Evolutionary conservation across 2,329 filamentous ascomycete genomes (phyloP).

Genomic region (Neurospora sp.): DNA sequence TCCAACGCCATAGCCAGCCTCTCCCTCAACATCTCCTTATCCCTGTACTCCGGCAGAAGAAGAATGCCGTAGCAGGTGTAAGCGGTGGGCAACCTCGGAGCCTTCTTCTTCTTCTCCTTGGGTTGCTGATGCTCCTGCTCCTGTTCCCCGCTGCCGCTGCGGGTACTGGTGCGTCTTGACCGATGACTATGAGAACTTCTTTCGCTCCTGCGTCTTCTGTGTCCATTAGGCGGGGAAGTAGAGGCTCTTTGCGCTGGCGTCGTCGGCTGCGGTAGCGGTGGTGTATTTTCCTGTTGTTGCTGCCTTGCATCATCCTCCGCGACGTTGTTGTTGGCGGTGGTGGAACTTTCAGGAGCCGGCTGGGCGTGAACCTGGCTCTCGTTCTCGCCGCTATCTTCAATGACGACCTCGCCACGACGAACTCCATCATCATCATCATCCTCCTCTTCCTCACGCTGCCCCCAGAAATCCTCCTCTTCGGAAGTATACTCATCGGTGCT

Average conservation of each 20-base stretch:
- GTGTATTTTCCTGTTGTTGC: background rate
- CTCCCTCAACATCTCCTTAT: constrained; percentile 57
- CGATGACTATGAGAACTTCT: background rate
- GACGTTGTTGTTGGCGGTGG: background rate
- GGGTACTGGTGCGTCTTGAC: background rate
- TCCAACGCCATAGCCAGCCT: constrained; percentile 78
- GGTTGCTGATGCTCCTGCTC: background rate
- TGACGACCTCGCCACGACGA: background rate
- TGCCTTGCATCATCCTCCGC: background rate
- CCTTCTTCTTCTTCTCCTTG: background rate
- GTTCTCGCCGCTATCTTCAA: background rate
- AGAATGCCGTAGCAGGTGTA: constrained; percentile 91
- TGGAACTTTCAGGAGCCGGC: background rate
- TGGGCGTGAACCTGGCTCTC: background rate
- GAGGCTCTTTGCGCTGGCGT: background rate
- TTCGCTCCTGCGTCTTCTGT: background rate
- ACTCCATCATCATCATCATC: background rate
- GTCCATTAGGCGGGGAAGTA: background rate
- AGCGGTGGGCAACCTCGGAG: constrained; percentile 58
- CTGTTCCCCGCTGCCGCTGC: background rate
- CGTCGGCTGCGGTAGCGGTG: background rate
- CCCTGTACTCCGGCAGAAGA: constrained; percentile 71
- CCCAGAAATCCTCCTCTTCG: background rate
- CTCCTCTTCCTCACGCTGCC: background rate
- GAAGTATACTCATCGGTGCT: background rate